Base-by-base conservation (phyloP, 345 rosid genomes). In the Aegle marmelos region DNA sequence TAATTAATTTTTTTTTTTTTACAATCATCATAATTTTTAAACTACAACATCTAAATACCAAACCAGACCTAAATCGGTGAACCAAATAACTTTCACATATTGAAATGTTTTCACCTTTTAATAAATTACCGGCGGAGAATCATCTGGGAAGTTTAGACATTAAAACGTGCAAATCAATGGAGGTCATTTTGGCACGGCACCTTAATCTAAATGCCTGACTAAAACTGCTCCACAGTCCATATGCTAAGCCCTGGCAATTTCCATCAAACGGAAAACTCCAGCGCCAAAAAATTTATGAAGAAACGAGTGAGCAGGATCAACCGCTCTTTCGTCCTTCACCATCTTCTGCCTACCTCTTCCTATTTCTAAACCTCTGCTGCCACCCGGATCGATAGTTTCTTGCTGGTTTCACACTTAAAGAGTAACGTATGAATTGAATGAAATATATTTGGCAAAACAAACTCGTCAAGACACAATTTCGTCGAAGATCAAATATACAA, bases 401-500 rank as follows among this genome's bases (percentile, higher is more conserved):
- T 8, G 50, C 50, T 11, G 16, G 54, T 76, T 60, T 68, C 68
- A 25, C n/a, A 48, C 80, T 56, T 56, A 72, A 68, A 61, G 48
- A 53, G 65, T 53, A 41, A 79, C 78, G 56, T 65, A 83, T 71
- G 34, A 70, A 84, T 79, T 60, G 74, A 79, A 85, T 73, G 75
- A 59, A 84, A 10, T 68, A 81, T 72, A 81, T 78, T 50, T 66
- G 75, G 71, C 62, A 71, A 85, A 53, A 71, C 73, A 45, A 72
- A 66, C 67, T 79, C 25, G 48, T 25, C 36, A 34, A 45, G 39
- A 70, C 76, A 74, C 61, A 78, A 69, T 36, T 79, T 72, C 13
- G 76, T 34, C 79, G 61, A 62, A 50, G 57, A 73, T 78, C 77
- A 79, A 74, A 87, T 83, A 53, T 82, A 83, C 83, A 86, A 75